Conservation (phyloP, 1,284 basidiomycete species). For the Rhizoctonia solani region DNA sequence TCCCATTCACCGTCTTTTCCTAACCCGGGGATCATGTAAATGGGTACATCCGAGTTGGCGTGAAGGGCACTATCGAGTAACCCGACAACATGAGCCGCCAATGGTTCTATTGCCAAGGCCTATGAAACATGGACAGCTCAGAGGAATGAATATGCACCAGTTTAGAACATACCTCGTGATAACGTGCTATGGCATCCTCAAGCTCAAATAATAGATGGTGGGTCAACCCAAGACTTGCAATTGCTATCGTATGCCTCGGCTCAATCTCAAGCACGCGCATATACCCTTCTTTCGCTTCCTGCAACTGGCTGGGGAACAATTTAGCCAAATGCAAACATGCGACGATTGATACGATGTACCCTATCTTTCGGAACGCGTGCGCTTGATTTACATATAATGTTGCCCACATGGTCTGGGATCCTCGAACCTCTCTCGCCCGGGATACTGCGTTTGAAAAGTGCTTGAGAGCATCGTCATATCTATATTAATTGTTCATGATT, state of each 20-base stretch:
- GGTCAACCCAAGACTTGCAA: slow-evolving; percentile 84
- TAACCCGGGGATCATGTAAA: slow-evolving; percentile 35
- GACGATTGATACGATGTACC: slow-evolving; percentile 52
- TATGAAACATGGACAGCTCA: slow-evolving; percentile 44
- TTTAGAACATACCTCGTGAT: slow-evolving; percentile 73
- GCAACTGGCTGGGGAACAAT: slow-evolving; percentile 56
- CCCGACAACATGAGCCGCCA: slow-evolving; percentile 84
- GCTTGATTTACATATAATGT: slow-evolving; percentile 90
- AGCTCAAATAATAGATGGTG: slow-evolving; percentile 72
- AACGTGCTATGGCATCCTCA: slow-evolving; percentile 80
- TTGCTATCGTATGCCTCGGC: slow-evolving; percentile 73
- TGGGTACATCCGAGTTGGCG: slow-evolving; percentile 47
- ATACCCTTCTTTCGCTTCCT: slow-evolving; percentile 73
- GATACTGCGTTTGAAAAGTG: slow-evolving; percentile 75
- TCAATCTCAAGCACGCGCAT: slow-evolving; percentile 79
- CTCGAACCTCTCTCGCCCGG: slow-evolving; percentile 79
- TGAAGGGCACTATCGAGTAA: slow-evolving; percentile 84
- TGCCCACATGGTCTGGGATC: slow-evolving; percentile 80
- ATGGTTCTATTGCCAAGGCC: slow-evolving; percentile 82
- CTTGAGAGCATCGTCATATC: slow-evolving; percentile 69
- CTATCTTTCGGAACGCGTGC: slow-evolving; percentile 79
- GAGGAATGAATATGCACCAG: neutral
- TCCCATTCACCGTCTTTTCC: slow-evolving; percentile 39
- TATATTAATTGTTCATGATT: slow-evolving; percentile 44
- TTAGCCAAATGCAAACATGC: neutral